Evolutionary conservation across 2,329 filamentous ascomycete species (phyloP), one percentile per base, ranked within the genome.

Genomic region (Ascochyta rabiei): DNA sequence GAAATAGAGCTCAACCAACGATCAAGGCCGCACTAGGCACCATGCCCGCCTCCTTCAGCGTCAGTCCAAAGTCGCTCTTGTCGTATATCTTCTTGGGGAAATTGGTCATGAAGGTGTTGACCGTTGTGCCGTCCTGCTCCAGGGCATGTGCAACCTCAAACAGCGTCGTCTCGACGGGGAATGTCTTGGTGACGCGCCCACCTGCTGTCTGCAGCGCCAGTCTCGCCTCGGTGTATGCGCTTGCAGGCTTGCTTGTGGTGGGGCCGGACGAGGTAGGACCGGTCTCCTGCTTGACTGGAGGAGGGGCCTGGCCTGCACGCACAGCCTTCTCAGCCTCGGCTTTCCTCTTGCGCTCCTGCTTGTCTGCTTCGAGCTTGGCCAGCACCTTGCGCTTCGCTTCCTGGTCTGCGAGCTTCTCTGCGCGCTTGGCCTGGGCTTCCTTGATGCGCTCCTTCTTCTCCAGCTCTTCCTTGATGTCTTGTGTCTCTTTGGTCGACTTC

Each of bases 301-400:
- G 79, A 18, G 84, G 81, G 21, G 80, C 78, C 48, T 85, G 81
- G n/a, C 93, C 93, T 63, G 92, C 90, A n/a, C 93, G 85, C 50
- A 86, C 85, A 0, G 93, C 93, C 78, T 93, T 96, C 66, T 91
- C 90, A 53, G 86, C 82, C 69, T 96, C 95, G 3, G 91, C 88
- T 74, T 95, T 96, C 61, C 89, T 83, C 61, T 90, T 87, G 48
- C 95, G 87, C 68, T 93, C 92, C 65, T 91, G 89, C 81, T 96
- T 97, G 79, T 98, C 93, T 13, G 90, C 93, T 65, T 95, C 93
- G 61, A 99, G 96, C 82, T 93, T 93, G 52, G 91, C 93, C 77
- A 92, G 89, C 74, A 97, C 93, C 31, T 90, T 86, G 76, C 89
- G 90, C 81, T 93, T 95, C 10, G 91, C 93, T 38, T 91, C 91